phyloP scores from a whole-genome alignment of 768 basidiomycete genomes.

The Mrakia gelida region DNA sequence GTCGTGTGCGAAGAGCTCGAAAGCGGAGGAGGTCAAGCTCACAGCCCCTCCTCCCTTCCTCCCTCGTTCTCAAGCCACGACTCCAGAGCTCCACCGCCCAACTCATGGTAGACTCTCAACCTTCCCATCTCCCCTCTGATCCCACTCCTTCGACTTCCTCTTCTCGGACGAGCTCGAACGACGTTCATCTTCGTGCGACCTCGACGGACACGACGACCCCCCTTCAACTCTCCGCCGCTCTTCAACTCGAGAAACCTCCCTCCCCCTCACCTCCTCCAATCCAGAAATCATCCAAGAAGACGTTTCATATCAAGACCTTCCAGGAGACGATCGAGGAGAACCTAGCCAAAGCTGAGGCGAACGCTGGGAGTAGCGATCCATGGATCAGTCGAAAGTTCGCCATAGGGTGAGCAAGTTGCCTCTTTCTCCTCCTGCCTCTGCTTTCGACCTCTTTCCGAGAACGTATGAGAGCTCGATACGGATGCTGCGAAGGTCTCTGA shows the following conservation, averaged over 20 bases:
- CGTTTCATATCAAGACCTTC: conserved; percentile 8
- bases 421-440: no score
- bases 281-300: background rate
- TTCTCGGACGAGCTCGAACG: background rate
- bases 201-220: background rate
- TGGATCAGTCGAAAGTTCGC: conserved; percentile 24
- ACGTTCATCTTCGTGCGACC: background rate
- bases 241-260: background rate
- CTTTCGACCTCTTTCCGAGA: no score
- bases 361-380: conserved; percentile 6
- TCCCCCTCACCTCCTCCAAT: background rate
- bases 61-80: background rate
- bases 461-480: no score
- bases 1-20: no score
- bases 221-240: background rate
- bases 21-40: background rate
- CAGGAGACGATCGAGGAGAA: background rate
- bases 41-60: background rate
- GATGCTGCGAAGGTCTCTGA: no score
- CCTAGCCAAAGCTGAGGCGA: background rate
- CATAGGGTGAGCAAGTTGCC: conserved; percentile 1
- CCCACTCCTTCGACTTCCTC: background rate
- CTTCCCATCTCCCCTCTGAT: background rate
- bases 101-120: background rate
- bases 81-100: background rate